Percentiles rank a stretch among this genome's conserved stretches.
Conservation (phyloP, 2,329 filamentous ascomycete species). For the Xylaria multiplex region DNA sequence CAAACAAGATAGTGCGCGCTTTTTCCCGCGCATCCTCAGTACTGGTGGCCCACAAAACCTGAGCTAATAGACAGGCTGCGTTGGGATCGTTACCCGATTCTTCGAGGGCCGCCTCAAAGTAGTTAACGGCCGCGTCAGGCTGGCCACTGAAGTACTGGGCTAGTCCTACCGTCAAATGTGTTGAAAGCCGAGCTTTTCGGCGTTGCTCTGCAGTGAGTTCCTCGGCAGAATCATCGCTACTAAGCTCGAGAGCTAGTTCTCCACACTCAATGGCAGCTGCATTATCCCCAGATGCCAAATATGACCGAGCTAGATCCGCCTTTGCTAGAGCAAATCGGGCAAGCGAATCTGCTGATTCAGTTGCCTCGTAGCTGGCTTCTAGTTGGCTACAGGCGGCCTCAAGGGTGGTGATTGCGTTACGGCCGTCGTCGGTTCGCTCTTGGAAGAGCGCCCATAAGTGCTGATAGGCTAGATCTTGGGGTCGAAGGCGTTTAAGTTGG, state of each 20-base stretch:
- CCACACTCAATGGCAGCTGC: slow-evolving; percentile 79
- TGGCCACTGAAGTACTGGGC: slow-evolving; percentile 78
- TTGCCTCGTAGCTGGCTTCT: slow-evolving; percentile 85
- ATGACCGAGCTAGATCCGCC: slow-evolving; percentile 85
- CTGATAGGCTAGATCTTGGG: slow-evolving; percentile 75
- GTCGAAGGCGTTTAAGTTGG: slow-evolving; percentile 78
- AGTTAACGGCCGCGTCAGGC: slow-evolving; percentile 75
- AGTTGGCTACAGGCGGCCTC: slow-evolving; percentile 73
- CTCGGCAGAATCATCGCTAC: slow-evolving; percentile 74
- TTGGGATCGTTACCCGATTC: slow-evolving; percentile 83
- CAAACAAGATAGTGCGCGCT: slow-evolving; percentile 82
- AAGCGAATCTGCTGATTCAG: slow-evolving; percentile 79
- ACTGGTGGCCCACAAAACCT: slow-evolving; percentile 93
- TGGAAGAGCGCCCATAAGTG: slow-evolving; percentile 84
- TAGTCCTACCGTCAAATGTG: slow-evolving; percentile 85
- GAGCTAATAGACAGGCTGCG: slow-evolving; percentile 85
- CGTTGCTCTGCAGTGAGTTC: slow-evolving; percentile 73
- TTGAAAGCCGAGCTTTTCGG: slow-evolving; percentile 78
- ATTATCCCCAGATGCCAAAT: slow-evolving; percentile 75
- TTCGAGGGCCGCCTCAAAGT: slow-evolving; percentile 81
- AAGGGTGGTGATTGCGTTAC: slow-evolving; percentile 70
- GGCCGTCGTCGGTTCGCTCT: slow-evolving; percentile 79
- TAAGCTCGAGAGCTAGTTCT: slow-evolving; percentile 81
- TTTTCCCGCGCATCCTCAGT: slow-evolving; percentile 77
- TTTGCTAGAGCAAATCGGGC: slow-evolving; percentile 83